Evolutionary conservation across 495 filamentous ascomycete genomes (phyloP).

Genomic region (Talaromyces nanjingensis): DNA sequence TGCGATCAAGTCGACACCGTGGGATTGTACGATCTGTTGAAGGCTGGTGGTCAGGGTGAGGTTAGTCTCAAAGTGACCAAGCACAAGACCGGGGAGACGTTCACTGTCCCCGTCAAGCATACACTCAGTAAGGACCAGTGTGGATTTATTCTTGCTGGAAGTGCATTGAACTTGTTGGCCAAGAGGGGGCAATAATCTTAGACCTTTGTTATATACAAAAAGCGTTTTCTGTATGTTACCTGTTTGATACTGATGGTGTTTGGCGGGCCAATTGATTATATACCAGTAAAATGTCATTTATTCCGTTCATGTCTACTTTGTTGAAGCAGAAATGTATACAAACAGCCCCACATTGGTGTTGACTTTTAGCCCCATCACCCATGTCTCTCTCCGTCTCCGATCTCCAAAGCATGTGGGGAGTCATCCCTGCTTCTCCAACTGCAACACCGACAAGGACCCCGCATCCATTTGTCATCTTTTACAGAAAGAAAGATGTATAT

Average conservation of each 20-base stretch:
- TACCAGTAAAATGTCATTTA: not conserved
- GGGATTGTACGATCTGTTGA: constrained; percentile 75
- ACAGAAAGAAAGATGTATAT: not conserved
- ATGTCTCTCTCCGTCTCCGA: not conserved
- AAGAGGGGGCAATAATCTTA: constrained; percentile 31
- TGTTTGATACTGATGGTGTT: not conserved
- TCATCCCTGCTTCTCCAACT: not conserved
- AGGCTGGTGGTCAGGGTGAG: constrained; percentile 71
- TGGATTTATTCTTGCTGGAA: constrained; percentile 85
- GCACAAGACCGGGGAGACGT: constrained; percentile 50
- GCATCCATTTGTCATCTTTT: not conserved
- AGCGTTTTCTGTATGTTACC: not conserved
- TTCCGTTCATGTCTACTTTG: not conserved
- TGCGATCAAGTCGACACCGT: constrained; percentile 76
- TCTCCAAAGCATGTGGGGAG: not conserved
- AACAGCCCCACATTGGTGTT: not conserved
- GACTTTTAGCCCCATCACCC: not conserved
- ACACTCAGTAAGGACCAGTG: constrained; percentile 83
- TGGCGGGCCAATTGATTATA: constrained; percentile 1
- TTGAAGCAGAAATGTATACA: no score
- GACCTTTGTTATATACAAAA: not conserved
- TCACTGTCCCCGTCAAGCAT: constrained; percentile 61
- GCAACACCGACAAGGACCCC: not conserved
- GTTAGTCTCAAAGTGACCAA: constrained; percentile 61
- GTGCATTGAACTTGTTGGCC: constrained; percentile 82